phyloP scores from a whole-genome alignment of 495 filamentous ascomycete genomes.

The Rhizodiscina lignyota region DNA sequence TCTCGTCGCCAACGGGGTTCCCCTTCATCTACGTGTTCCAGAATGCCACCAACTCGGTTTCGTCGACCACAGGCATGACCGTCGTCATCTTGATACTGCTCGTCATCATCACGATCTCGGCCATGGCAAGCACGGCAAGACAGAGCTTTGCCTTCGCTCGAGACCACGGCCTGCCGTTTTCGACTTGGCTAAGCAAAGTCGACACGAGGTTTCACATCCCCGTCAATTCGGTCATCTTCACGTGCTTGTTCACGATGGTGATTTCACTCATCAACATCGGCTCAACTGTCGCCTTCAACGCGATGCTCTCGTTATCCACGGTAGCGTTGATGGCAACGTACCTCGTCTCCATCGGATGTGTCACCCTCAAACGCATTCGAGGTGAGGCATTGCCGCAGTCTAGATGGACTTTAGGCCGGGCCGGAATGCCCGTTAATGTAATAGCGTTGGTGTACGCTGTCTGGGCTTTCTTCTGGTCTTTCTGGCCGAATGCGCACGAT shows the following conservation, averaged over 20 bases:
- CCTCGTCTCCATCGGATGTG: slow-evolving; percentile 5
- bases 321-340: slow-evolving; percentile 7
- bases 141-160: slow-evolving; percentile 13
- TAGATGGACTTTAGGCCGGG: slow-evolving; percentile 17
- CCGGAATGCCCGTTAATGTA: slow-evolving; percentile 14
- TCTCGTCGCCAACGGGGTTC: slow-evolving; percentile 6
- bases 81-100: slow-evolving; percentile 10
- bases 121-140: slow-evolving; percentile 10
- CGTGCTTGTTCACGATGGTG: slow-evolving; percentile 5
- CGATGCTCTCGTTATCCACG: slow-evolving; percentile 9
- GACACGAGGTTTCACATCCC: slow-evolving; percentile 6
- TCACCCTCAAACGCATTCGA: background rate
- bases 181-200: slow-evolving; percentile 1
- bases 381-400: slow-evolving; percentile 13
- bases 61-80: slow-evolving; percentile 6
- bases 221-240: slow-evolving; percentile 7
- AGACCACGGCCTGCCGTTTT: slow-evolving; percentile 9
- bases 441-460: slow-evolving; percentile 11
- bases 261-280: slow-evolving; percentile 15
- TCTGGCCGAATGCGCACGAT: slow-evolving; percentile 16
- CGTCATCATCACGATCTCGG: slow-evolving; percentile 12
- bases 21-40: slow-evolving; percentile 12
- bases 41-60: slow-evolving; percentile 3
- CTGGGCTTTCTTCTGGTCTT: slow-evolving; percentile 17
- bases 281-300: slow-evolving; percentile 10